These are phyloP conservation scores for Sporothrix luriei DNA, from an alignment of 2,329 filamentous ascomycete species.

Conservation along the genomic window DNA sequence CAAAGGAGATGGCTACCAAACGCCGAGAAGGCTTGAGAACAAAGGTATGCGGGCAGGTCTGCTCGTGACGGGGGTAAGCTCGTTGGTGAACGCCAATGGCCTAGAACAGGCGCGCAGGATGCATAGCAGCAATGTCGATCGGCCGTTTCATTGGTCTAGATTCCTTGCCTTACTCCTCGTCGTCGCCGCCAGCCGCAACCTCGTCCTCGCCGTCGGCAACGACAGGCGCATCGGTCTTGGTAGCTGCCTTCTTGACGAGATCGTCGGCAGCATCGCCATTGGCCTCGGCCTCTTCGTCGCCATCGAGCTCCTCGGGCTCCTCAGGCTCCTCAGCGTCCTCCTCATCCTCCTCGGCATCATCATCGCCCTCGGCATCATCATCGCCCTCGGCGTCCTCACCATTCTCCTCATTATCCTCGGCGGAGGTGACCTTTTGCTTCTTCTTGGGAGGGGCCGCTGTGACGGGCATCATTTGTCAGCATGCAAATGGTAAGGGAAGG, in stretches of 20 bases:
- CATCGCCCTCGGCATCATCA: constrained; percentile 37
- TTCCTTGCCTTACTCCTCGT: constrained; percentile 32
- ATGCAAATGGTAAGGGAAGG: not conserved
- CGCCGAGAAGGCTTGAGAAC: too few species aligned
- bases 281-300: constrained; percentile 39
- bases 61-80: not conserved
- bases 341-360: constrained; percentile 37
- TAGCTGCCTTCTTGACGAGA: constrained; percentile 30
- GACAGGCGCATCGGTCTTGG: constrained; percentile 32
- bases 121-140: not conserved
- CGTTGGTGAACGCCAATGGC: too few species aligned
- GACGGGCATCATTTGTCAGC: not conserved
- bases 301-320: constrained; percentile 39
- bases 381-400: constrained; percentile 37
- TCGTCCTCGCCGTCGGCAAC: constrained; percentile 30
- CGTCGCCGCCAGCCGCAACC: constrained; percentile 34
- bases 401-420: constrained; percentile 41
- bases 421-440: constrained; percentile 53
- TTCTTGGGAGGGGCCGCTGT: constrained; percentile 51
- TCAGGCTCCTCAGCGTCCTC: constrained; percentile 43
- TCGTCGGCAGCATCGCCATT: constrained; percentile 31
- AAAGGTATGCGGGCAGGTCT: not conserved
- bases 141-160: not conserved
- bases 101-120: not conserved
- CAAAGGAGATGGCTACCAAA: too few species aligned